phyloP scores from a whole-genome alignment of 2,329 filamentous ascomycete species.

The Aspergillus unguis region DNA sequence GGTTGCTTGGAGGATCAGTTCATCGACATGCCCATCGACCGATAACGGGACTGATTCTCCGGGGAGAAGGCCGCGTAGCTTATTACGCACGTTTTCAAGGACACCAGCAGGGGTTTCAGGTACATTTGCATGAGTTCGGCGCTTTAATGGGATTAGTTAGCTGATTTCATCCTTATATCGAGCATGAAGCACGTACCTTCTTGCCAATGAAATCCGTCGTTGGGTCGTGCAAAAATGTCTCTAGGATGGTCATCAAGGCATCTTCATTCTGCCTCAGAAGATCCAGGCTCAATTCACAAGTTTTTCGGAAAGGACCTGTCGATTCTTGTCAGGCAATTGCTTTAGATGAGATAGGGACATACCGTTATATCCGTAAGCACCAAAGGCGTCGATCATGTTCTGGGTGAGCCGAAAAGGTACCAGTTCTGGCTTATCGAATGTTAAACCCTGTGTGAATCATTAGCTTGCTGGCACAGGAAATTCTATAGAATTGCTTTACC shows the following conservation, averaged over 20 bases:
- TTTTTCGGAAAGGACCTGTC: slow-evolving; percentile 75
- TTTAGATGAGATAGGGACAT: slow-evolving; percentile 5
- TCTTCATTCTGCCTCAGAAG: slow-evolving; percentile 89
- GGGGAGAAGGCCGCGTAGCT: slow-evolving; percentile 77
- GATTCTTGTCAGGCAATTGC: background rate
- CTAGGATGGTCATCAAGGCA: slow-evolving; percentile 93
- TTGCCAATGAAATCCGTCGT: slow-evolving; percentile 88
- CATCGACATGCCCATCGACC: slow-evolving; percentile 96
- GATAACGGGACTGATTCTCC: slow-evolving; percentile 89
- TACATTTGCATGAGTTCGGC: slow-evolving; percentile 50
- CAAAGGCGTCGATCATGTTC: slow-evolving; percentile 98
- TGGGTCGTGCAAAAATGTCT: slow-evolving; percentile 95
- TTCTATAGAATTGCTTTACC: slow-evolving; percentile 19
- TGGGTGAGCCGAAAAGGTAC: slow-evolving; percentile 96
- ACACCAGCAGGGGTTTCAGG: slow-evolving; percentile 74
- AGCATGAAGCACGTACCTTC: slow-evolving; percentile 44
- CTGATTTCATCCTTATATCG: background rate
- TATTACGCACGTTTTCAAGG: slow-evolving; percentile 81
- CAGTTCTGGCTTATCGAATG: slow-evolving; percentile 88
- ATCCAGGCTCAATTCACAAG: slow-evolving; percentile 80
- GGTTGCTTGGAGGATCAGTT: slow-evolving; percentile 82
- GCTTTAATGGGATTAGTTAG: slow-evolving; percentile 30
- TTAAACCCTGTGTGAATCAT: slow-evolving; percentile 59
- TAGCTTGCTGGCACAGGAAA: background rate
- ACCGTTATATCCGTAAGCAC: slow-evolving; percentile 85